Percentiles rank a stretch among this genome's conserved stretches.
Conservation (phyloP, 306 rosid species). For the Vigna hirtella region DNA sequence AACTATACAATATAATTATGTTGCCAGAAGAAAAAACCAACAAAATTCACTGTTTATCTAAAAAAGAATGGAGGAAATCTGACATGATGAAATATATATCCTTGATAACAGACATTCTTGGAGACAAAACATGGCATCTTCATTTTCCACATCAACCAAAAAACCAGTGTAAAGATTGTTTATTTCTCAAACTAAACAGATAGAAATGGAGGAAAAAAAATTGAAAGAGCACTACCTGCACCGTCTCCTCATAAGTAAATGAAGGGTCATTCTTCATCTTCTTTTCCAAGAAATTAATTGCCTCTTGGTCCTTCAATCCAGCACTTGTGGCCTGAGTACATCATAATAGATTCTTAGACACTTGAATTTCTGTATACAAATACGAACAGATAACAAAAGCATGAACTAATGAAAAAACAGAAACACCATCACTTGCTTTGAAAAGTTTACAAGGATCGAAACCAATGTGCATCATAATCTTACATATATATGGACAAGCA, state of each 20-base stretch:
- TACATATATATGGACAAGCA: background rate
- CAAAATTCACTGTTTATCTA: background rate
- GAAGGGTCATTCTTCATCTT: conserved; percentile 98
- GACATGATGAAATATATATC: conserved; percentile 29
- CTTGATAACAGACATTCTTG: conserved; percentile 9
- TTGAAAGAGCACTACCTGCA: conserved; percentile 67
- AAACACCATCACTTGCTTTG: conserved; percentile 16
- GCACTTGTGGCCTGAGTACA: conserved; percentile 92
- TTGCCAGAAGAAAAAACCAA: background rate
- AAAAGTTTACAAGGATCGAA: conserved; percentile 9
- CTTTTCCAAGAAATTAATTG: conserved; percentile 98
- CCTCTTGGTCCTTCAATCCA: conserved; percentile 98
- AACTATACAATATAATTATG: too few species aligned
- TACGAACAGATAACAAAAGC: conserved; percentile 2
- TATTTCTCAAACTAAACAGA: conserved; percentile 26
- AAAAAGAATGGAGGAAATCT: background rate
- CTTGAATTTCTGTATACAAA: conserved; percentile 23
- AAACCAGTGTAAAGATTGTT: conserved; percentile 20
- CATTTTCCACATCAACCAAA: conserved; percentile 17
- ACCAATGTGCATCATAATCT: conserved; percentile 9
- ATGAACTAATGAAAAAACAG: conserved; percentile 4
- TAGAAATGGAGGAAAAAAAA: conserved; percentile 13
- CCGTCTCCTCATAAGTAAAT: conserved; percentile 92
- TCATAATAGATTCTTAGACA: conserved; percentile 41
- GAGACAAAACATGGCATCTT: background rate